Conservation (phyloP, 164 flowering plant species). For the Nelumbo lutea region DNA sequence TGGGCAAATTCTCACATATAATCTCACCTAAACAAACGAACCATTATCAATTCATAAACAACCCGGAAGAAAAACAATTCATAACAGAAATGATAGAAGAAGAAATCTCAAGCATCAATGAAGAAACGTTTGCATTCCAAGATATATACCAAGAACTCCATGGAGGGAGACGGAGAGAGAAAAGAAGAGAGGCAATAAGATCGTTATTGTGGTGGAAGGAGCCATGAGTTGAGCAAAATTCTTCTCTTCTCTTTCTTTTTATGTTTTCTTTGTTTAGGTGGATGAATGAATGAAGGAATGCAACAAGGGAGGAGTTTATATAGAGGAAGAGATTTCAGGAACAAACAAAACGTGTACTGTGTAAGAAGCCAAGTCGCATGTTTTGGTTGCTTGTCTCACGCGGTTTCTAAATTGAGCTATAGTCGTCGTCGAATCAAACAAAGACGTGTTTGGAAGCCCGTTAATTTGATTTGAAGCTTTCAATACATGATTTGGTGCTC, state of each 20-base stretch:
- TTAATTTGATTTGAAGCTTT: no score
- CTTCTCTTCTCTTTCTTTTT: no score
- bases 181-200: neutral
- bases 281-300: neutral
- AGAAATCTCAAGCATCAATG: neutral
- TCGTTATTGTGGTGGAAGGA: neutral
- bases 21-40: constrained; percentile 16
- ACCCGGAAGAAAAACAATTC: neutral
- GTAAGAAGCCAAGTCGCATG: neutral
- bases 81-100: neutral
- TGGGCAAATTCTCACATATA: constrained; percentile 26
- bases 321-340: neutral
- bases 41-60: neutral
- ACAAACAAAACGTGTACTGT: no score
- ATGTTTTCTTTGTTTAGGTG: neutral
- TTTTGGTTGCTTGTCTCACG: neutral
- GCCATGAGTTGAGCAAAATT: neutral
- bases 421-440: no score
- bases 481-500: no score
- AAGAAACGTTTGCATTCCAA: neutral
- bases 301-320: neutral
- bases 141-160: neutral
- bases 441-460: no score
- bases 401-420: no score
- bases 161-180: neutral